A percentile compares a stretch with the other conserved stretches of the same genome.
phyloP scores from a whole-genome alignment of 2,329 filamentous ascomycete genomes.

The Colletotrichum tanaceti region DNA sequence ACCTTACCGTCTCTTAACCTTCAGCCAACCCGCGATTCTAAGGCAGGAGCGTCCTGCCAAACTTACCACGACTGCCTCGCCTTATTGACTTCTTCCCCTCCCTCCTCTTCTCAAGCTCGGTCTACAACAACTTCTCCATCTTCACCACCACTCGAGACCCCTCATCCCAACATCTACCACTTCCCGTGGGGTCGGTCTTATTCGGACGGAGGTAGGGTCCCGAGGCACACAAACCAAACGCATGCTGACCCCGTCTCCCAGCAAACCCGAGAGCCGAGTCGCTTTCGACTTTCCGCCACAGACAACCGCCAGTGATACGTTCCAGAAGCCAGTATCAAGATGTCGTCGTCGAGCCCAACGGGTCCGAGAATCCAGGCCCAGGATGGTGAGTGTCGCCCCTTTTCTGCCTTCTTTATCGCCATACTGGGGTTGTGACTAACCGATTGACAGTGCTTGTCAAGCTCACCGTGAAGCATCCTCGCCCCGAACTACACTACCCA shows the following conservation, averaged over 20 bases:
- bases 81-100: neutral
- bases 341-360: conserved; percentile 20
- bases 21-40: neutral
- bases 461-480: conserved; percentile 45
- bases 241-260: conserved; percentile 8
- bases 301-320: neutral
- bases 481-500: conserved; percentile 37
- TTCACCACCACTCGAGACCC: conserved; percentile 4
- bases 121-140: neutral
- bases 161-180: conserved; percentile 17
- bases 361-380: conserved; percentile 25
- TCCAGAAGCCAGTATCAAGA: conserved; percentile 6
- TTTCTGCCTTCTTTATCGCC: neutral
- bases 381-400: conserved; percentile 21
- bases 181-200: conserved; percentile 22
- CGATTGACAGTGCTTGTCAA: conserved; percentile 47
- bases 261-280: conserved; percentile 4
- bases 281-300: neutral
- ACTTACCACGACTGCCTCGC: neutral
- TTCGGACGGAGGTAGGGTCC: conserved; percentile 29
- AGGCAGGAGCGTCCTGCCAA: neutral
- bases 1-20: conserved; percentile 11
- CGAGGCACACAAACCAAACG: conserved; percentile 11
- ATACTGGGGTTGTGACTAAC: conserved; percentile 36
- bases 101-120: too few species aligned